These are phyloP conservation scores for Rhodamnia argentea DNA, from an alignment of 345 rosid species.

Conservation along the genomic window DNA sequence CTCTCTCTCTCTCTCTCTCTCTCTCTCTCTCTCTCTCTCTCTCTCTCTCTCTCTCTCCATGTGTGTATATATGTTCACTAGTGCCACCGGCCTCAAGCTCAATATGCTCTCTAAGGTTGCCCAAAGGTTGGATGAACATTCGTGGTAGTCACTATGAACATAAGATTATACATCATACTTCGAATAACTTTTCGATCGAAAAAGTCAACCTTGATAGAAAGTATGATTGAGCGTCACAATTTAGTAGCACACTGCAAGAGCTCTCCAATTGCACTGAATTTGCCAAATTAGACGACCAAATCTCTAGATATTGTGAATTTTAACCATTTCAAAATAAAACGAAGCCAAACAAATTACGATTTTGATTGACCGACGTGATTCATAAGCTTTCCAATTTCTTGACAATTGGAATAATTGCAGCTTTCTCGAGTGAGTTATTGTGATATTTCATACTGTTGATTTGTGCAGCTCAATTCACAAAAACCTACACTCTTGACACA, in stretches of 20 bases:
- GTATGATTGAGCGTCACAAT: not conserved
- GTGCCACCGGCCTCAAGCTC: too few species aligned
- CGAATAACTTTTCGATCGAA: too few species aligned
- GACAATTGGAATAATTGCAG: fast-evolving
- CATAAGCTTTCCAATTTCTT: not conserved
- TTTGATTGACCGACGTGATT: fast-evolving
- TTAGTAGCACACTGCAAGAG: not conserved
- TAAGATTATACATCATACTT: too few species aligned
- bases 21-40: too few species aligned
- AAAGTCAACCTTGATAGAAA: not conserved
- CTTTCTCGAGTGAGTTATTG: not conserved
- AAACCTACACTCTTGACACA: not conserved
- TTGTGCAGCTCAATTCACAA: fast-evolving
- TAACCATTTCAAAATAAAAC: not conserved
- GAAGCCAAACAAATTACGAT: fast-evolving
- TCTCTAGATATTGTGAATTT: not conserved
- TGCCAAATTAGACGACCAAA: not conserved
- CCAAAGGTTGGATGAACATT: not conserved
- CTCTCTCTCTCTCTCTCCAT: too few species aligned
- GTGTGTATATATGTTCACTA: too few species aligned
- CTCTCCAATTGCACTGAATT: not conserved
- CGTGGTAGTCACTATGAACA: not conserved
- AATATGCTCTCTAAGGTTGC: not conserved
- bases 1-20: too few species aligned
- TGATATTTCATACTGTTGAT: not conserved